phyloP scores from a whole-genome alignment of 352 stramenopile species.

The Phytophthora cajani region DNA sequence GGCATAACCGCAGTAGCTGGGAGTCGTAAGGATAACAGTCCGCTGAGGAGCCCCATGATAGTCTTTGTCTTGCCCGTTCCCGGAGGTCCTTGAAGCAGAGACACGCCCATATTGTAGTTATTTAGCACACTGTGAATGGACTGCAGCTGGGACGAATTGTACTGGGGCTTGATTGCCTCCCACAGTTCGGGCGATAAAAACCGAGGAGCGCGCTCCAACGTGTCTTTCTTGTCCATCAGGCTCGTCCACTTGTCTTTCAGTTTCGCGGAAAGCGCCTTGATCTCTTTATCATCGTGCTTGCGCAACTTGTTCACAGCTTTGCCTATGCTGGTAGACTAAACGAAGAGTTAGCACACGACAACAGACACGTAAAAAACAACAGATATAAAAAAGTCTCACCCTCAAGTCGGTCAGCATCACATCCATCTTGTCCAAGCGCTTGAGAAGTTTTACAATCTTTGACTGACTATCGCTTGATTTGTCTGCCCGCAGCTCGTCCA shows the following conservation, averaged over 20 bases:
- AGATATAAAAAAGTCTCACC: constrained; percentile 34
- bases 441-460: constrained; percentile 72
- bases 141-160: constrained; percentile 89
- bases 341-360: constrained; percentile 11
- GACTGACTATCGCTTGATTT: constrained; percentile 32
- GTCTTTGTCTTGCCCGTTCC: constrained; percentile 96
- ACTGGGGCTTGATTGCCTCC: constrained; percentile 77
- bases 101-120: constrained; percentile 87
- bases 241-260: constrained; percentile 86
- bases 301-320: constrained; percentile 88
- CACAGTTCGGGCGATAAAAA: constrained; percentile 74
- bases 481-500: constrained; percentile 60
- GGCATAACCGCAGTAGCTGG: constrained; percentile 57
- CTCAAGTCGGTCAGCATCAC: constrained; percentile 83
- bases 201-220: constrained; percentile 56
- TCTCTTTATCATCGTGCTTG: constrained; percentile 70
- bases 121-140: constrained; percentile 88
- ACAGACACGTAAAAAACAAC: not conserved
- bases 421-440: constrained; percentile 72
- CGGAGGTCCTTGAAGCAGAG: constrained; percentile 94
- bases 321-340: constrained; percentile 82
- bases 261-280: constrained; percentile 50
- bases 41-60: constrained; percentile 86
- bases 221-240: constrained; percentile 74
- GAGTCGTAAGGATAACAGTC: constrained; percentile 70